These are phyloP conservation scores for Amanita molliuscula DNA, from an alignment of 768 basidiomycete species.

Conservation along the genomic window DNA sequence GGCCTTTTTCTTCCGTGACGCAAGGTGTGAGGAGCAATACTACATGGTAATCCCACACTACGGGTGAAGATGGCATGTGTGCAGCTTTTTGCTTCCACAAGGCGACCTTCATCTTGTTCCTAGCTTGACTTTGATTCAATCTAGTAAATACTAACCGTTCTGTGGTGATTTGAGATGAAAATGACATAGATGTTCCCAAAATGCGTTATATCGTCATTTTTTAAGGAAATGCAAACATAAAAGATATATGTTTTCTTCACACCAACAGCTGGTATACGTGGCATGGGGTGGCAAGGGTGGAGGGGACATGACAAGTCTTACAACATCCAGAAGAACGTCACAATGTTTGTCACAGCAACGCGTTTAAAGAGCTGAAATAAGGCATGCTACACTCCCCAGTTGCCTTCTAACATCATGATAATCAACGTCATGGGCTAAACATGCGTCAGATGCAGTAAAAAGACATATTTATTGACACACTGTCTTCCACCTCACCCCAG, in stretches of 20 bases:
- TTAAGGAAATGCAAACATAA: slow-evolving; percentile 35
- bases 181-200: slow-evolving; percentile 44
- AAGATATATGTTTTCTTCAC: slow-evolving; percentile 68
- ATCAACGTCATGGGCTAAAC: slow-evolving; percentile 92
- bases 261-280: slow-evolving; percentile 51
- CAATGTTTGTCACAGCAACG: background rate
- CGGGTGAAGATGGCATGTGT: slow-evolving; percentile 20
- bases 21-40: slow-evolving; percentile 40
- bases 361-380: slow-evolving; percentile 30
- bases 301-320: slow-evolving; percentile 9
- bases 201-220: slow-evolving; percentile 15
- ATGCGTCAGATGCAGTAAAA: slow-evolving; percentile 7
- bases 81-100: slow-evolving; percentile 51
- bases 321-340: slow-evolving; percentile 5
- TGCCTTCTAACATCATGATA: slow-evolving; percentile 87
- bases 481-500: slow-evolving; percentile 99
- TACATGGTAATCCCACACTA: slow-evolving; percentile 75
- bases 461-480: slow-evolving; percentile 39
- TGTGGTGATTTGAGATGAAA: slow-evolving; percentile 55
- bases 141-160: slow-evolving; percentile 33
- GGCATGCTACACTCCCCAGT: slow-evolving; percentile 68
- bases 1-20: background rate
- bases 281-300: slow-evolving; percentile 26
- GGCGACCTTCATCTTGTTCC: slow-evolving; percentile 36
- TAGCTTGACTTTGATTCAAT: background rate